Base-by-base conservation (phyloP, 2,329 filamentous ascomycete species). In the Botryotinia calthae region DNA sequence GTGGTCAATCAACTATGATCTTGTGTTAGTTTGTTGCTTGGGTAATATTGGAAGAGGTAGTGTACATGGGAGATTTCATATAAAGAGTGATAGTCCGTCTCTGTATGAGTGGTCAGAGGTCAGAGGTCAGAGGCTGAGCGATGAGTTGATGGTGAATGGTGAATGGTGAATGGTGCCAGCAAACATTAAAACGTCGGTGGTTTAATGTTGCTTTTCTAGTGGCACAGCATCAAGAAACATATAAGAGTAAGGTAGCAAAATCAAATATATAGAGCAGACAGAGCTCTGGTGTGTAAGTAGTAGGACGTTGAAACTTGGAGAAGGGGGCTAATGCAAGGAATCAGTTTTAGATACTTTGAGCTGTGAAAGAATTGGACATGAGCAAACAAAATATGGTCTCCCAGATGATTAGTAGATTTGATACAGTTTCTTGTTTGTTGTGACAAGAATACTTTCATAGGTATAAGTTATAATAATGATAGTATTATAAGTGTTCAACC, bases 161-260 rank as follows among this genome's bases (percentile, higher is more conserved):
- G 70, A 71, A 37, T 71, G 70, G 48, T 71, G 70, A 72, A 37
- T 67, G 62, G 51, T 72, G 70, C 70, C 70, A 72, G 62, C 70
- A 37, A 46, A 65, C 25, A n/a, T 42, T 48, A 67, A 22, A 34
- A 51, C 25, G 6, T 67, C 6, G 28, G 25, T 18, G 34, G 28
- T 6, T 40, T n/a, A 28, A n/a, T 67, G 20, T 28, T 37, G 48
- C 31, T 59, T 4, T 22, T 18, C 46, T 37, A 22, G 62, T 72
- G 48, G n/a, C 44, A 58, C 62, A 16, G 18, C 37, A 25, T 37
- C 48, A 56, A 67, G 34, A 34, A 46, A 28, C n/a, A 72, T 46
- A 61, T 46, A 5, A 42, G 3, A 56, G 34, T 56, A 14, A 28
- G 9, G 28, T 42, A 8, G 5, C 28, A 56, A 34, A 18, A 42